Conservation (phyloP, 2,329 filamentous ascomycete genomes). For the Acephala macrosclerotiorum region DNA sequence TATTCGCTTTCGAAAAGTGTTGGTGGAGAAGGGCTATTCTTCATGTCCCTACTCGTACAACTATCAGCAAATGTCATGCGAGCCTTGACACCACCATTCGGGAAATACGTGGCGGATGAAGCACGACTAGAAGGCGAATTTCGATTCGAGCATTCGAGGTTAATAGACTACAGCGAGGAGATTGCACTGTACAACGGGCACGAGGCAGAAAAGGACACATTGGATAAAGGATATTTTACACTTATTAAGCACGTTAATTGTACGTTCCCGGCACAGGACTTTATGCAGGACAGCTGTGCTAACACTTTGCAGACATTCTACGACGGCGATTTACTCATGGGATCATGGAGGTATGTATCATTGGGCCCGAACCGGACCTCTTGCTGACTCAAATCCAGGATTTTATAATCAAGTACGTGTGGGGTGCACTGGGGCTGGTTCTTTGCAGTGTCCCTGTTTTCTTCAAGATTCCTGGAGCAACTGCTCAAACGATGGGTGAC, state of each 20-base stretch:
- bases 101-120: slow-evolving; percentile 97
- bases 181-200: slow-evolving; percentile 92
- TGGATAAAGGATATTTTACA: slow-evolving; percentile 99
- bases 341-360: slow-evolving; percentile 76
- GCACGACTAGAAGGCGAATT: slow-evolving; percentile 95
- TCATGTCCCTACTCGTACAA: slow-evolving; percentile 94
- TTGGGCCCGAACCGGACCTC: neutral
- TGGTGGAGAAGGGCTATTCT: slow-evolving; percentile 90
- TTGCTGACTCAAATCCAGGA: slow-evolving; percentile 54
- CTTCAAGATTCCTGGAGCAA: slow-evolving; percentile 82
- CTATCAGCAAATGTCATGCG: slow-evolving; percentile 91
- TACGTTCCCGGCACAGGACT: slow-evolving; percentile 19
- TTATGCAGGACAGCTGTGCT: neutral
- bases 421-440: slow-evolving; percentile 90
- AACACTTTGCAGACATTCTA: slow-evolving; percentile 69
- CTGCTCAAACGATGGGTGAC: slow-evolving; percentile 68
- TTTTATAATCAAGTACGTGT: slow-evolving; percentile 99
- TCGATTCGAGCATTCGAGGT: slow-evolving; percentile 88
- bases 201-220: slow-evolving; percentile 91
- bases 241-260: slow-evolving; percentile 97
- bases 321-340: slow-evolving; percentile 92
- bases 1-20: slow-evolving; percentile 93
- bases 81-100: slow-evolving; percentile 92
- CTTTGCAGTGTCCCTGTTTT: slow-evolving; percentile 97
- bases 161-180: slow-evolving; percentile 97